These are phyloP conservation scores for Panaeolus papilionaceus DNA, from an alignment of 768 basidiomycete genomes.

Conservation along the genomic window DNA sequence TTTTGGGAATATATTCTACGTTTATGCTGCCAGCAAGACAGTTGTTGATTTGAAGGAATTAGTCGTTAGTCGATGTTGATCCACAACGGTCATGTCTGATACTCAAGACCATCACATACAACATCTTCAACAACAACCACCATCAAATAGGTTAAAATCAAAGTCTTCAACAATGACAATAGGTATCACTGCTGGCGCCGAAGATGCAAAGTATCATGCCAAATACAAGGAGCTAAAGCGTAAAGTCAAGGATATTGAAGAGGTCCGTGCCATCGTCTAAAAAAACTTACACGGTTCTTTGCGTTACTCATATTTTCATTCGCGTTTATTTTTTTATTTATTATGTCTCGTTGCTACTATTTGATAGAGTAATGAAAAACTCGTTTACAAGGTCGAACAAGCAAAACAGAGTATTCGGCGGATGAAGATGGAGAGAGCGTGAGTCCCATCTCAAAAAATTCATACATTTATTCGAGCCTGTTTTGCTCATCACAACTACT, in stretches of 20 bases:
- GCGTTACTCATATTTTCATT: conserved; percentile 19
- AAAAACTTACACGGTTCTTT: background rate
- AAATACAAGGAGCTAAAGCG: conserved; percentile 90
- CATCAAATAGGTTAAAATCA: conserved; percentile 50
- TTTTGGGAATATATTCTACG: conserved; percentile 9
- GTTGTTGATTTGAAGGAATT: conserved; percentile 14
- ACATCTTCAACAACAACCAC: conserved; percentile 42
- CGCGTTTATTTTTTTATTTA: conserved; percentile 21
- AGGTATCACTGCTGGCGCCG: conserved; percentile 79
- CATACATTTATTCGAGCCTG: conserved; percentile 21
- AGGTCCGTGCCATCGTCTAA: conserved; percentile 51
- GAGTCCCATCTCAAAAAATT: conserved; percentile 40
- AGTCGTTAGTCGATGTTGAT: conserved; percentile 14
- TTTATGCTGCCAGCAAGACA: conserved; percentile 15
- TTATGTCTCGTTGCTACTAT: conserved; percentile 5
- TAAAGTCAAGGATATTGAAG: conserved; percentile 88
- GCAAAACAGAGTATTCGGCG: conserved; percentile 85
- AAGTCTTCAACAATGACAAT: conserved; percentile 47
- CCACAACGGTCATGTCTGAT: conserved; percentile 65
- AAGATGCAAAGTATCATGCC: conserved; percentile 85
- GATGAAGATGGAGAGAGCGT: conserved; percentile 91
- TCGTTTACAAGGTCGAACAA: conserved; percentile 79
- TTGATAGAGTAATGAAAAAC: conserved; percentile 85
- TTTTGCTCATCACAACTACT: conserved; percentile 25
- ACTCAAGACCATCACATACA: conserved; percentile 62